Evolutionary conservation across 306 rosid genomes (phyloP), one percentile per base, ranked within the genome.

Genomic region (Quercus bicolor): DNA sequence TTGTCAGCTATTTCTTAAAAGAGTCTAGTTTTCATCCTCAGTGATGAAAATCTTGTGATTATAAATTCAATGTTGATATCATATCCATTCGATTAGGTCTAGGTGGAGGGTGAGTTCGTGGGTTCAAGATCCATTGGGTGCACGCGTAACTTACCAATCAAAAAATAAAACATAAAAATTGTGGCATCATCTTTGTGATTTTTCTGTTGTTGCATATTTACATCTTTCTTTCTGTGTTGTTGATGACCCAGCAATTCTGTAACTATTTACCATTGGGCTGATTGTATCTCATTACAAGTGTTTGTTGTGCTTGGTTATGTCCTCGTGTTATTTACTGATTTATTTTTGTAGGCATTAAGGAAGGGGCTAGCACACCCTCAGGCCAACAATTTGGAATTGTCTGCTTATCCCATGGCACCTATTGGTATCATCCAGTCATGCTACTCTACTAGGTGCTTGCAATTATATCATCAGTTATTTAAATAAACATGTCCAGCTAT

Each of bases 371-470:
- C 82, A 6, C 84, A 87, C 55, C 89, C 98, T 2, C 80, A 88
- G 40, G 70, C 86, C 77, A 82, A 85, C 52, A 80, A 82, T 48
- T 43, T 77, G 68, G 89, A 87, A 74, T 71, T 87, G 52, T 81
- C 84, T 73, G 78, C 82, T 68, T 95, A 86, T 82, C 98, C 96
- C 70, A 92, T 95, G 97, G 69, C 85, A 8, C 96, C 98, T 70
- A 95, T 95, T 85, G 98, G 98, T 57, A 66, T 57, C 77, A 76
- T 95, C 29, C 90, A 80, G 19, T 95, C 98, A 14, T 90, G 97
- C 87, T 95, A 91, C 89, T 86, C 98, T 72, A 88, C 96, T 56
- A 93, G 98, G 97, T 93, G 2, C 72, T 66, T 19, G 48, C 51
- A 34, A 66, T 59, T 4, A 59, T 21, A 23, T 33, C 18, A 2